Percentiles rank a stretch among this genome's conserved stretches.
Evolutionary conservation across 352 stramenopile species (phyloP).

Genomic region (Phytophthora pinifolia): DNA sequence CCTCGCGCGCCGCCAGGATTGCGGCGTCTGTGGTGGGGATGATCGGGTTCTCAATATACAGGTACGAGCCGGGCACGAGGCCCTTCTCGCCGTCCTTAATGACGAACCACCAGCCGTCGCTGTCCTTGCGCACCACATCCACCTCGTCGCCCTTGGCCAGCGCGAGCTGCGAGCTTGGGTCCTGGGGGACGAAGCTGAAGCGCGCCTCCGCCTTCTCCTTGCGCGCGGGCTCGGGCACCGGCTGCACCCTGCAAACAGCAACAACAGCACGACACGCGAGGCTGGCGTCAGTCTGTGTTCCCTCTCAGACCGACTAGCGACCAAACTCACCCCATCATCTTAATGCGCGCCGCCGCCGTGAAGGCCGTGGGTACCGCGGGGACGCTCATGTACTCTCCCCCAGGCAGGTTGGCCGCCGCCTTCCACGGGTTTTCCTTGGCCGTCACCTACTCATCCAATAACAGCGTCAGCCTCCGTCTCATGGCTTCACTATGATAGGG

Average conservation of each 20-base stretch:
- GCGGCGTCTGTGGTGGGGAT: constrained; percentile 51
- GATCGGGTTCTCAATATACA: constrained; percentile 70
- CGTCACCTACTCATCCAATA: constrained; percentile 30
- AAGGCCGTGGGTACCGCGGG: constrained; percentile 72
- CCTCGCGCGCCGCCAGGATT: constrained; percentile 70
- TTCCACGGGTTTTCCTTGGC: constrained; percentile 56
- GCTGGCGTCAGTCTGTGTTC: too few relatives aligned
- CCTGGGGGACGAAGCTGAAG: constrained; percentile 80
- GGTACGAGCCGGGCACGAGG: constrained; percentile 75
- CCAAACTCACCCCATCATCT: constrained; percentile 48
- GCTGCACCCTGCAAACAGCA: constrained; percentile 24
- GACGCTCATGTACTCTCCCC: constrained; percentile 39
- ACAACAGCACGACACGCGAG: constrained; percentile 14
- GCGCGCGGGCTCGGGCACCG: constrained; percentile 31
- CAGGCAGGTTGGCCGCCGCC: constrained; percentile 38
- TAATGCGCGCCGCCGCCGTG: constrained; percentile 46
- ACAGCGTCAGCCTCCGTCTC: not conserved
- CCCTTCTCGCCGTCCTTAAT: constrained; percentile 75
- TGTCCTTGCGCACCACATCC: constrained; percentile 80
- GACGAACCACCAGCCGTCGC: constrained; percentile 86
- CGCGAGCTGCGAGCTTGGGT: constrained; percentile 64
- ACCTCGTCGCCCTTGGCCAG: constrained; percentile 72
- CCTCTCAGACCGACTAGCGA: too few relatives aligned
- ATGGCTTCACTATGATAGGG: too few relatives aligned
- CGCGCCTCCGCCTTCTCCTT: constrained; percentile 73